Base-by-base conservation (phyloP, 2,329 filamentous ascomycete genomes). In the Sporothrix pseudoabietina region DNA sequence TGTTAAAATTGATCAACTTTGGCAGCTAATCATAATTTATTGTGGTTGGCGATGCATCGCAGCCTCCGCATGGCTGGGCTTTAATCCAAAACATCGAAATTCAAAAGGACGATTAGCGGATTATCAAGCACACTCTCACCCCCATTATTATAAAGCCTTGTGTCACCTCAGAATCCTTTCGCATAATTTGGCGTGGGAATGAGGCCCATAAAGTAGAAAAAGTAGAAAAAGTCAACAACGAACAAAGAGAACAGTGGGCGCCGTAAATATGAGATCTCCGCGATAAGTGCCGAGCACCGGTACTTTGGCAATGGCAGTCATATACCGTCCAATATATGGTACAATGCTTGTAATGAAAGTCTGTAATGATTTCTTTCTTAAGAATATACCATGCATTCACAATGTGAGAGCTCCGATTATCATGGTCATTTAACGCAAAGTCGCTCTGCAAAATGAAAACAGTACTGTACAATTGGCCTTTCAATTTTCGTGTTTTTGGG, bases 211-310 rank as follows among this genome's bases (percentile, higher is more conserved):
- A 65, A 65, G 59, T 65, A 65, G 59, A 65, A 65, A 65, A 65
- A 44, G 59, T 44, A 65, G 59, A 65, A 65, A 65, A 65, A 44
- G 59, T 44, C 35, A 44, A 44, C 59, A 44, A 41, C n/a, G 59
- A 39, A 41, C 59, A 44, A 65, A 65, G 39, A 7, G 35, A 10
- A 44, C 22, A 19, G 14, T 52, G 12, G 12, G 30, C 19, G 14
- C 30, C 12, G 35, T 14, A 16, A 49, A 59, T 19, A 35, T 59
- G 55, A 7, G n/a, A 59, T 35, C 30, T 35, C 55, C 30, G 10
- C 30, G 30, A 12, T 10, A 35, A 35, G 55, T 35, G 19, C 30
- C 14, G 35, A 35, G 3, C 8, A 57, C 19, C 52, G 3, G 54
- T 32, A 30, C 54, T 57, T 57, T 57, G 54, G 32, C 26, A 6